Base-by-base conservation (phyloP, 148 eudicot genomes). In the Nepenthes gracilis region DNA sequence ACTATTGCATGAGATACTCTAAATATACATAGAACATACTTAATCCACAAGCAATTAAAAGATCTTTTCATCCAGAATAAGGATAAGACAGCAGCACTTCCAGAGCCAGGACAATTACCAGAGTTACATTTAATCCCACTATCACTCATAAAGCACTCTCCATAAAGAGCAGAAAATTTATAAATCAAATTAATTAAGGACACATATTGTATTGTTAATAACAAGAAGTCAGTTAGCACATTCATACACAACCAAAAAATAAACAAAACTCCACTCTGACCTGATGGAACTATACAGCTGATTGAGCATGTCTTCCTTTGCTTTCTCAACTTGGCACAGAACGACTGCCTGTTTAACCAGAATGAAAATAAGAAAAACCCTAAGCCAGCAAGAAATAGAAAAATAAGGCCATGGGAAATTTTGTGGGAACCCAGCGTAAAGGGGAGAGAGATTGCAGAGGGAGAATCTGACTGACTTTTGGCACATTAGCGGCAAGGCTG, bases 261-360 rank as follows among this genome's bases (percentile, higher is more conserved):
- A 63, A 11, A 59, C 36, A 35, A 5, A 55, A 55, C 1, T 23
- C 6, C 12, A 5, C 58, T 32, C 87, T 70, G 65, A 90, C 97
- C 97, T 90, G 73, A 90, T 67, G 59, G 96, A 83, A 78, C 93
- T 91, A 74, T 91, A 91, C 73, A 91, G 59, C 68, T 91, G 91
- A 70, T 83, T 91, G 64, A 91, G 96, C 97, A 91, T 91, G 75
- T 91, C 97, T 81, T 91, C 97, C 67, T 91, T 91, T 35, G 97
- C 89, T 72, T 87, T 91, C 84, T 91, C 97, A 64, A 91, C 97
- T 85, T 87, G 97, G 76, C 97, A 91, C 71, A 91, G 87, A 69
- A 91, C 97, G 70, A 87, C 93, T 47, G 97, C 97, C 97, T 91
- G 83, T 64, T 70, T 51, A 70, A 67, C 45, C 51, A 67, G 65